phyloP scores from a whole-genome alignment of 1,284 basidiomycete species.

The Kwoniella shivajii region DNA sequence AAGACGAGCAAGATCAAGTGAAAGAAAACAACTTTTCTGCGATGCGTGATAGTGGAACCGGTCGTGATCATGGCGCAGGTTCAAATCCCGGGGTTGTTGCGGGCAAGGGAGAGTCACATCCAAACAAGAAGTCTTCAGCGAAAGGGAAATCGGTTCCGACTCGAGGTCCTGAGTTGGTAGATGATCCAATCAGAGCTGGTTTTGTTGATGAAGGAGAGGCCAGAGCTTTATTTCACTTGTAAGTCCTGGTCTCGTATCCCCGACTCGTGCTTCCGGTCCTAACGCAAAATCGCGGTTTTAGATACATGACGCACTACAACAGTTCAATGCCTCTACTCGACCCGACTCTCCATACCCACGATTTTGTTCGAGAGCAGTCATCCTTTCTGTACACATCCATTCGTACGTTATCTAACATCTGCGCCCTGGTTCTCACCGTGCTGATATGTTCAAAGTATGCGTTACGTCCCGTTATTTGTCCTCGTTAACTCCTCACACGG shows the following conservation, averaged over 20 bases:
- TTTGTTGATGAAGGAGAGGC: slow-evolving; percentile 34
- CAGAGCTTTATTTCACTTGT: slow-evolving; percentile 34
- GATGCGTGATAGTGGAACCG: too few relatives aligned
- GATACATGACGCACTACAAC: slow-evolving; percentile 38
- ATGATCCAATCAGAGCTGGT: slow-evolving; percentile 36
- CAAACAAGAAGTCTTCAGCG: not conserved
- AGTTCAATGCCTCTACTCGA: slow-evolving; percentile 32
- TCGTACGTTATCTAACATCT: slow-evolving; percentile 17
- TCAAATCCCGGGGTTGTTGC: not conserved
- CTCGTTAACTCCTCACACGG: slow-evolving; percentile 10
- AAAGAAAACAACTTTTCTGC: not conserved
- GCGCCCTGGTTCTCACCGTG: not conserved
- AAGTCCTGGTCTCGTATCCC: slow-evolving; percentile 13
- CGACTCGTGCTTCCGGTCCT: not conserved
- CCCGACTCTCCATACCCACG: slow-evolving; percentile 31
- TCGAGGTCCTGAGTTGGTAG: slow-evolving; percentile 14
- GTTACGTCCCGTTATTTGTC: slow-evolving; percentile 38
- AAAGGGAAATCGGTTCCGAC: slow-evolving; percentile 3
- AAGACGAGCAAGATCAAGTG: slow-evolving; percentile 7
- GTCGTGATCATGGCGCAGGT: not conserved
- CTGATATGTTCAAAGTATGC: slow-evolving; percentile 20
- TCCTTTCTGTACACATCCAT: slow-evolving; percentile 41
- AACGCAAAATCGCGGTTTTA: slow-evolving; percentile 2
- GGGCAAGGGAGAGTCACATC: not conserved
- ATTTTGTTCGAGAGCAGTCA: slow-evolving; percentile 32